These are phyloP conservation scores for Alternaria brassicicola DNA, from an alignment of 2,329 filamentous ascomycete genomes.

Conservation along the genomic window DNA sequence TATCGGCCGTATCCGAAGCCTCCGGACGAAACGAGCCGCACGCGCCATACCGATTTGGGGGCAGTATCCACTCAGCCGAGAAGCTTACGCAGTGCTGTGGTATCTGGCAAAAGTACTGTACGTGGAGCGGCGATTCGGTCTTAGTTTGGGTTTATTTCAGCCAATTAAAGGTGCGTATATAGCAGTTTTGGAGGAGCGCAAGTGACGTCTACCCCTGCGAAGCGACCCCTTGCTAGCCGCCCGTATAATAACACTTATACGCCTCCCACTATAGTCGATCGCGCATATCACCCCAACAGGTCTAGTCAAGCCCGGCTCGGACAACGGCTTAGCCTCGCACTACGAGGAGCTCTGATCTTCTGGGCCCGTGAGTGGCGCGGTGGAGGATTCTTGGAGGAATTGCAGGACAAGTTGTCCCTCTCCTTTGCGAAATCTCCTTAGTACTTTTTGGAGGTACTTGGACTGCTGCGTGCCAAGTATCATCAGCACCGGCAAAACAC, in stretches of 20 bases:
- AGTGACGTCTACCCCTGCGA: too few species aligned
- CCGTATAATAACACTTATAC: too few species aligned
- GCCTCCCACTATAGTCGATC: too few species aligned
- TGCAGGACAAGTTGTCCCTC: neutral
- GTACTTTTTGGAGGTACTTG: slow-evolving; percentile 1
- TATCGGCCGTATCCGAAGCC: slow-evolving; percentile 5
- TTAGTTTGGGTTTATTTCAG: too few species aligned
- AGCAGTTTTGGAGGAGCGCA: too few species aligned
- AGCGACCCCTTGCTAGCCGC: too few species aligned
- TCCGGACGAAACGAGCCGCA: slow-evolving; percentile 5
- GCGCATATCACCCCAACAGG: neutral
- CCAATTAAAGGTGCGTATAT: too few species aligned
- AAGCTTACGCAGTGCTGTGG: too few species aligned
- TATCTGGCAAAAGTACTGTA: too few species aligned
- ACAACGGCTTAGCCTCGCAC: neutral
- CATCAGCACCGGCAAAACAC: slow-evolving; percentile 14
- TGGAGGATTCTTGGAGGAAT: slow-evolving; percentile 3
- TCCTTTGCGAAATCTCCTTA: slow-evolving; percentile 3
- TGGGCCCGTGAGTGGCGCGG: slow-evolving; percentile 15
- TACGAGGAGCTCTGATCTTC: slow-evolving; percentile 6
- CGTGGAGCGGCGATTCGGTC: too few species aligned
- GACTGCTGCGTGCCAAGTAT: neutral
- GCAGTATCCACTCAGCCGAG: slow-evolving; percentile 1
- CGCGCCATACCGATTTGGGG: slow-evolving; percentile 1
- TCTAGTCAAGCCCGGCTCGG: neutral